A percentile compares a stretch with the other conserved stretches of the same genome.
phyloP scores from a whole-genome alignment of 2,329 filamentous ascomycete genomes.

The Pestalotiopsis sp. region DNA sequence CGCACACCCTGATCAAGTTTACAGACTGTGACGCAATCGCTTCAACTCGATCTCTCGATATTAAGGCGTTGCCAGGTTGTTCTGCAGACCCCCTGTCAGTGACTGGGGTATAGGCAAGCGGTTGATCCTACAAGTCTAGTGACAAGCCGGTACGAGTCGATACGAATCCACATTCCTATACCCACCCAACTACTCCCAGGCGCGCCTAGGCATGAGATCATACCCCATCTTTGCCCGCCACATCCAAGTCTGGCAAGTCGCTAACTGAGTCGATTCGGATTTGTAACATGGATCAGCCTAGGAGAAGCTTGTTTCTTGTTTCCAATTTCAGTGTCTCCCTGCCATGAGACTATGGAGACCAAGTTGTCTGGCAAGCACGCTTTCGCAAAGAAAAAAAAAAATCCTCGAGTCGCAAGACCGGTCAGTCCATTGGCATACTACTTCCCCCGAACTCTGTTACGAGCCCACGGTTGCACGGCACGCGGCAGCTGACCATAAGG shows the following conservation, averaged over 20 bases:
- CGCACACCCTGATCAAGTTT: neutral
- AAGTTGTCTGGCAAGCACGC: neutral
- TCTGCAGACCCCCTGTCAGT: neutral
- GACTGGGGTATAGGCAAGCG: neutral
- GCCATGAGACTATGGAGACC: neutral
- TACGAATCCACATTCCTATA: conserved; percentile 1
- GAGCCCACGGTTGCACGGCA: neutral
- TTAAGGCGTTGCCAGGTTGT: neutral
- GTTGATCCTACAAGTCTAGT: neutral
- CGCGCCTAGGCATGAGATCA: conserved; percentile 6
- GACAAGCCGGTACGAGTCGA: neutral
- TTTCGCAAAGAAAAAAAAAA: no score
- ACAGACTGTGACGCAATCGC: conserved; percentile 7
- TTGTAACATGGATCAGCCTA: neutral
- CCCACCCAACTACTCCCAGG: neutral
- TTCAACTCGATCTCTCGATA: neutral
- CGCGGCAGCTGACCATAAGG: neutral
- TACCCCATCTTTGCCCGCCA: neutral
- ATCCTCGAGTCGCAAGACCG: neutral
- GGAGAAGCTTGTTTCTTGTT: neutral
- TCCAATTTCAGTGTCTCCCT: neutral
- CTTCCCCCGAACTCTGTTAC: neutral
- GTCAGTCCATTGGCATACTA: neutral
- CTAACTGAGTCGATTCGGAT: neutral
- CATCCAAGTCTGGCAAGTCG: neutral